Evolutionary conservation across 2,329 filamentous ascomycete genomes (phyloP).

Genomic region (Alternaria solani): DNA sequence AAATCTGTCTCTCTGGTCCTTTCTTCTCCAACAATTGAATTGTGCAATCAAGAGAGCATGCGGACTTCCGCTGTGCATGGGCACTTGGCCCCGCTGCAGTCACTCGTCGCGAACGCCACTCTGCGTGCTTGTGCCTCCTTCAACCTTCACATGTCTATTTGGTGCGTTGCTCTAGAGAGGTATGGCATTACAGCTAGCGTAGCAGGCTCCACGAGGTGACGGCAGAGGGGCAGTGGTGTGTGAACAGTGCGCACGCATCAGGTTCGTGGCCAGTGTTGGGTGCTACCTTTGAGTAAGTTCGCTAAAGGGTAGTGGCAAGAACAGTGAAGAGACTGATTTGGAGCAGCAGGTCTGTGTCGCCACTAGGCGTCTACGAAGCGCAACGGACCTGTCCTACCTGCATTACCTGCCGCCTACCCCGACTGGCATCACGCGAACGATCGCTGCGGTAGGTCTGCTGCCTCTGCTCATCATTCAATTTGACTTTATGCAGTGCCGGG

Average conservation of each 20-base stretch:
- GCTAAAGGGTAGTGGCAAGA: slow-evolving; percentile 6
- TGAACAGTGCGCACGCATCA: slow-evolving; percentile 9
- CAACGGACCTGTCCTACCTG: slow-evolving; percentile 4
- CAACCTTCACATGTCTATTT: slow-evolving; percentile 9
- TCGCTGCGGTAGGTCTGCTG: neutral
- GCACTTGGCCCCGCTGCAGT: neutral
- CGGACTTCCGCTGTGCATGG: neutral
- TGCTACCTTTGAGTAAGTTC: slow-evolving; percentile 13
- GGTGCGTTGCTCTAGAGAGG: neutral
- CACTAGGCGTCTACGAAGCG: slow-evolving; percentile 5
- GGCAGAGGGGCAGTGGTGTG: neutral
- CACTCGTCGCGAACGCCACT: slow-evolving; percentile 4
- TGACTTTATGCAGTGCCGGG: neutral
- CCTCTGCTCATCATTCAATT: slow-evolving; percentile 3
- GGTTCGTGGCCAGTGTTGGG: slow-evolving; percentile 9
- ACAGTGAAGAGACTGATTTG: neutral
- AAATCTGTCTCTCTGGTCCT: neutral
- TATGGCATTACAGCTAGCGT: slow-evolving; percentile 6
- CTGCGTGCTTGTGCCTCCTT: slow-evolving; percentile 1
- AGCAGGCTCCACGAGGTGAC: slow-evolving; percentile 12
- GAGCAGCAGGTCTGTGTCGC: neutral
- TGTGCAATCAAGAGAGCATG: neutral
- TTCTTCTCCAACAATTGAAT: neutral
- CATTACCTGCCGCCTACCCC: slow-evolving; percentile 2
- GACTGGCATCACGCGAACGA: neutral